Evolutionary conservation across 257 asterid species (phyloP), one percentile per base, ranked within the genome.

Genomic region (Misopates orontium): DNA sequence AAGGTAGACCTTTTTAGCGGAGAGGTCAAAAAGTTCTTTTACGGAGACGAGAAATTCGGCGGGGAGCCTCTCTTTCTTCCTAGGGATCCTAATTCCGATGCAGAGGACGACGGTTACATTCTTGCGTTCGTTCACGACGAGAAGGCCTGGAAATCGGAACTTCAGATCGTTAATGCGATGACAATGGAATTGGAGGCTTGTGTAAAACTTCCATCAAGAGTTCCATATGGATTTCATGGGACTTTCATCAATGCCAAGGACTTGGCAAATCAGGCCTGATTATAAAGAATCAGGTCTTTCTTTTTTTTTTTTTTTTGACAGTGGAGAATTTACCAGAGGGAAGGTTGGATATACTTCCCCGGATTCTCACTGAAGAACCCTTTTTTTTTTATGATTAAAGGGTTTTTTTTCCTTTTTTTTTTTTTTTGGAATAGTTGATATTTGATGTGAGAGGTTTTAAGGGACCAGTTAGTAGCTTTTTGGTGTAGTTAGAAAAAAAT

Each of bases 41-140:
- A 94, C 12, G 99, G 99, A 0, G 83, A 90, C 0, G 85, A 82
- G 3, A 94, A 90, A 28, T 94, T 71, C 42, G 97, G 99, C 9
- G 99, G 99, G 0, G 99, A 94, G 80, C 99, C 99, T 8, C 82
- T 90, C 68, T 94, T 90, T 68, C 76, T 86, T 4, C 99, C 98
- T 1, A 72, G 71, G 13, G 87, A 69, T 62, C 58, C 85, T 11
- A 39, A 57, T n/a, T 60, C 77, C 0, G 81, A 76, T 13, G 75
- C 10, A 0, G 98, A 89, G 55, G 98, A 92, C 31, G 91, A 85
- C 3, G 98, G 98, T 2, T 80, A 90, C 10, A 83, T 93, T 24
- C 56, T 93, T 0, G 89, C 95, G 14, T 93, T 90, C 64, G 97
- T 87, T 8, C 98, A 93, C 49, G 86, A 90, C 32, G 98, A 93